phyloP scores from a whole-genome alignment of 1,284 basidiomycete genomes.

The Boletus sp. region DNA sequence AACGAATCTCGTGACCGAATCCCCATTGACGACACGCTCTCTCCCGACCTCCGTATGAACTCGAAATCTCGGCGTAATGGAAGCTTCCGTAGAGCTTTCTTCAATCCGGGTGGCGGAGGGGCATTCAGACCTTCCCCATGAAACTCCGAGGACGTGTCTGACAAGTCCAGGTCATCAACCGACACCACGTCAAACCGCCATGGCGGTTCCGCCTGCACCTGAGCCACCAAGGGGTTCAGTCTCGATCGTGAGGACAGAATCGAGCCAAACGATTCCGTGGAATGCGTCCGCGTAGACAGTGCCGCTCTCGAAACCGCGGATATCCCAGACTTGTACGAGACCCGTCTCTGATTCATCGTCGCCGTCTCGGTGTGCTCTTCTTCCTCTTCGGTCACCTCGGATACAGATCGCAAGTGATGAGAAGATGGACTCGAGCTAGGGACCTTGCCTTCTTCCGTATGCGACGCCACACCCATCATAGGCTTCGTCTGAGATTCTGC shows the following conservation, averaged over 20 bases:
- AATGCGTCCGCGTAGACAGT: conserved; percentile 40
- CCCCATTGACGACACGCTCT: conserved; percentile 78
- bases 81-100: conserved; percentile 57
- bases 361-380: conserved; percentile 27
- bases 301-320: conserved; percentile 27
- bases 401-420: conserved; percentile 36
- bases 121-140: conserved; percentile 35
- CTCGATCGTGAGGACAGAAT: conserved; percentile 38
- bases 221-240: conserved; percentile 45
- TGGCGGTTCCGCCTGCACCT: conserved; percentile 42
- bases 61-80: conserved; percentile 77
- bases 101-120: conserved; percentile 55
- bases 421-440: conserved; percentile 8
- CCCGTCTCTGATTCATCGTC: conserved; percentile 16
- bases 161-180: conserved; percentile 74
- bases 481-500: conserved; percentile 14
- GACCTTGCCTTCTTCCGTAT: conserved; percentile 14
- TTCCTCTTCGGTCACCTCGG: conserved; percentile 39
- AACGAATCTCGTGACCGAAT: conserved; percentile 62
- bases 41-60: conserved; percentile 66
- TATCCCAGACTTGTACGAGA: conserved; percentile 29
- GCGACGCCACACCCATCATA: neutral
- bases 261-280: conserved; percentile 62
- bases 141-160: conserved; percentile 64
- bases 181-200: conserved; percentile 72